Evolutionary conservation across 169 alveolate species (phyloP), one percentile per base, ranked within the genome.

Genomic region (Plasmodium relictum): DNA sequence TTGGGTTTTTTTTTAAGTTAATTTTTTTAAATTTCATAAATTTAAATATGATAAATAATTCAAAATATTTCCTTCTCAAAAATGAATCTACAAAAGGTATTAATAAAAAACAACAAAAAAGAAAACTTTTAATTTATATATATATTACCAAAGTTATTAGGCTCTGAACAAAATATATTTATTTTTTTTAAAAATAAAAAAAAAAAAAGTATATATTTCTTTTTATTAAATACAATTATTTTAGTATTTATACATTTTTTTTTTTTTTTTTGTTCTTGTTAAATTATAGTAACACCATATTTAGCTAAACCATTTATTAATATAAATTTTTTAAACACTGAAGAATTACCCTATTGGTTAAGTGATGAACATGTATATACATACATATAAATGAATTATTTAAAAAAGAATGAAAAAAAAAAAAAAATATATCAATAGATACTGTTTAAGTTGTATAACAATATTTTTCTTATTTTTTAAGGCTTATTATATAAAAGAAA

Each of bases 281-380:
- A 2, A 31, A 31, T 31, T 3, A 50, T 44, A 68, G 58, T 58
- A 58, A 73, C 54, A 45, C 96, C 96, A 8, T 94, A 88, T 61
- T 54, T 94, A 88, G 96, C 96, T 12, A 71, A 94, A 41, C 96
- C 96, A 6, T 94, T 85, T 70, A 93, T 94, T 22, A 92, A 94
- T 74, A 88, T 93, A 31, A 88, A 88, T 37, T 88, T 85, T 70
- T 93, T 93, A 8, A 73, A 54, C 45, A 73, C 50, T 39, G 87
- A 39, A 12, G 62, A 88, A 42, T 69, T 20, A 6, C 93, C 96
- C 6, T 85, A 88, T 41, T 94, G 96, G 95, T 50, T 92, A 16
- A 31, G 69, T 9, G 94, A 93, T 18, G 66, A 93, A 31, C 70
- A 92, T 73, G 96, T 94, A 88, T 1, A 93, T 50, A 16, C 4